These are phyloP conservation scores for Scheffersomyces lignosus DNA, from an alignment of 805 yeast genomes.

Conservation along the genomic window DNA sequence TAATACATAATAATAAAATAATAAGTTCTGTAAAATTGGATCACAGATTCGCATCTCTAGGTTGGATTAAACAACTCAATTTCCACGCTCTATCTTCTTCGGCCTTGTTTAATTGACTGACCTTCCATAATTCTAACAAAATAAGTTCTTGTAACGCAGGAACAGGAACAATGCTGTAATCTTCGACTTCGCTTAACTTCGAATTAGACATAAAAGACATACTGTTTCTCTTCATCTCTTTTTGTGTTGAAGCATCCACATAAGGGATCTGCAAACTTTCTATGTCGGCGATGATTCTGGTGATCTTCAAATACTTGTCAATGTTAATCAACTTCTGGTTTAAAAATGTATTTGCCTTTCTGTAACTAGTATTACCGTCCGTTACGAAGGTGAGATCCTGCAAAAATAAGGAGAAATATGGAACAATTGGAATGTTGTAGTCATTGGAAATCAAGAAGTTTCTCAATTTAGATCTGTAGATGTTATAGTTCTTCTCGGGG, in stretches of 20 bases:
- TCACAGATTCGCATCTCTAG: constrained; percentile 40
- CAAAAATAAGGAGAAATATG: constrained; percentile 70
- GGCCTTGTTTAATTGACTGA: constrained; percentile 55
- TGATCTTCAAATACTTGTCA: constrained; percentile 69
- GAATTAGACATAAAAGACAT: constrained; percentile 16
- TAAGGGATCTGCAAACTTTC: constrained; percentile 70
- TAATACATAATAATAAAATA: not conserved
- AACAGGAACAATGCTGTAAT: constrained; percentile 39
- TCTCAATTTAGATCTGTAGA: constrained; percentile 63
- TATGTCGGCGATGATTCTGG: constrained; percentile 63
- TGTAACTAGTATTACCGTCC: constrained; percentile 74
- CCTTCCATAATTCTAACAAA: constrained; percentile 69
- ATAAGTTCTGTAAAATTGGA: not conserved
- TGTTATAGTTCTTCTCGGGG: constrained; percentile 70
- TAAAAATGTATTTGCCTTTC: constrained; percentile 59
- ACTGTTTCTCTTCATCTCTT: constrained; percentile 22
- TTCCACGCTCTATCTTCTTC: constrained; percentile 75
- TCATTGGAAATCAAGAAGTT: constrained; percentile 53
- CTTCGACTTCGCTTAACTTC: constrained; percentile 24
- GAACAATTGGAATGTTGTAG: constrained; percentile 64
- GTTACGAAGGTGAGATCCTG: constrained; percentile 81
- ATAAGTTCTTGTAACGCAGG: constrained; percentile 58
- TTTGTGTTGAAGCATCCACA: constrained; percentile 22
- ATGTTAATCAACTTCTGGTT: constrained; percentile 65
- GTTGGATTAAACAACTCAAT: constrained; percentile 61